Base-by-base conservation (phyloP, 2,329 filamentous ascomycete genomes). In the Acrodontium crateriforme region DNA sequence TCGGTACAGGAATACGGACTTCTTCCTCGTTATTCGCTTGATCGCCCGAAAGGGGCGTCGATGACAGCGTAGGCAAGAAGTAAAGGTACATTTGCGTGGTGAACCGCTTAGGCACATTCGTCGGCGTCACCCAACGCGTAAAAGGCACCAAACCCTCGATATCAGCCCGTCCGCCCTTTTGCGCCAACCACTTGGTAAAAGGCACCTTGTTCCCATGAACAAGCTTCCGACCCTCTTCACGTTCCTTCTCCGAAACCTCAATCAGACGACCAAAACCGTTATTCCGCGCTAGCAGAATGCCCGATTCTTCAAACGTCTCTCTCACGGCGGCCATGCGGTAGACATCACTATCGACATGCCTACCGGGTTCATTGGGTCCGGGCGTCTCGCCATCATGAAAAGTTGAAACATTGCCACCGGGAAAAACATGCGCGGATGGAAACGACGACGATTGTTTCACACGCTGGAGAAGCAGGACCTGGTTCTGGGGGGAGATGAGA, bases 41-140 rank as follows among this genome's bases (percentile, higher is more conserved):
- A 37, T 29, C 31, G 9, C 46, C 16, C 31, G 32, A 28, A n/a
- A 45, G 8, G 4, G 44, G 44, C 39, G 60, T 49, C 40, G 60
- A 39, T 25, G 55, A 26, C 16, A 44, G 31, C 1, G 47, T 44
- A 0, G 84, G 84, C 3, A 94, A 65, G 54, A 91, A 76, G 55
- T 93, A 93, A 8, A 95, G 54, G 56, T 95, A 98, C 87, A 95
- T 95, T 50, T 94, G 85, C 1, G 87, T 94, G 0, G 80, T 82
- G 58, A 91, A 98, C 24, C 89, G 70, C 43, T 76, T 82, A 0
- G 74, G 69, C 2, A 77, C 60, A 36, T 69, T 72, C 1, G 62
- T 55, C 0, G 87, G 87, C 2, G 89, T 95, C 31, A 95, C 67
- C 89, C 89, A 95, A 29, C 82, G 71, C 0, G 85, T 93, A 48